Percentiles rank a stretch among this genome's conserved stretches.
phyloP scores from a whole-genome alignment of 257 asterid species.

The Voacanga thouarsii region DNA sequence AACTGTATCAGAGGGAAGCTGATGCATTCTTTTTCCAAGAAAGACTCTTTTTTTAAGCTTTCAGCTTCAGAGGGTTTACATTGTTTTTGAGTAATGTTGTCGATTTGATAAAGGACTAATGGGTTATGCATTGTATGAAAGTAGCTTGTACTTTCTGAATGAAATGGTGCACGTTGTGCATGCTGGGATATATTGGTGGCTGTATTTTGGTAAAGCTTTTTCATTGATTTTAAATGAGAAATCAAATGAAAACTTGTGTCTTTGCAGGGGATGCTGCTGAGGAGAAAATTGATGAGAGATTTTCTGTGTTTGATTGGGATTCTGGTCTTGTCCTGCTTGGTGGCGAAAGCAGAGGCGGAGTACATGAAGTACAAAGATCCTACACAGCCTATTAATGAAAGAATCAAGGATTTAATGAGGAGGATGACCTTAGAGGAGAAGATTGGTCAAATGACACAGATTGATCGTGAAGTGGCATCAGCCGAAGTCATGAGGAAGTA shows the following conservation, averaged over 20 bases:
- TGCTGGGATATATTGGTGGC: neutral
- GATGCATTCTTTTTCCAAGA: too few species aligned
- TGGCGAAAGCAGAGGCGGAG: slow-evolving; percentile 10
- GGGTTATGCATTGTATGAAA: neutral
- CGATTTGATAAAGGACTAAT: too few species aligned
- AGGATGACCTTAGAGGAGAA: slow-evolving; percentile 62
- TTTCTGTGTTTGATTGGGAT: neutral
- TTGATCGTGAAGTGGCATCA: slow-evolving; percentile 52
- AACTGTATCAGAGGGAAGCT: too few species aligned
- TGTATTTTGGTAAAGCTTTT: neutral
- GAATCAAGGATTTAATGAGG: slow-evolving; percentile 44
- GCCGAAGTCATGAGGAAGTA: slow-evolving; percentile 48
- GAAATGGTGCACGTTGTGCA: neutral
- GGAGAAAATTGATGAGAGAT: slow-evolving; percentile 6
- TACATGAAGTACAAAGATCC: slow-evolving; percentile 51
- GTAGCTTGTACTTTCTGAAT: neutral
- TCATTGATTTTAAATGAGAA: neutral
- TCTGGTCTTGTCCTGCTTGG: slow-evolving; percentile 11
- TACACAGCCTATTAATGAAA: slow-evolving; percentile 29
- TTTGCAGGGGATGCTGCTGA: slow-evolving; percentile 10
- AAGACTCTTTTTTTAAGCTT: too few species aligned
- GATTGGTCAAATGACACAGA: slow-evolving; percentile 67
- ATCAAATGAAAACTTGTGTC: neutral
- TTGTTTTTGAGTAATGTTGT: neutral
- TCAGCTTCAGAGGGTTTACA: neutral